Conservation (phyloP, 129 eudicot species). For the Scalesia atractyloides region DNA sequence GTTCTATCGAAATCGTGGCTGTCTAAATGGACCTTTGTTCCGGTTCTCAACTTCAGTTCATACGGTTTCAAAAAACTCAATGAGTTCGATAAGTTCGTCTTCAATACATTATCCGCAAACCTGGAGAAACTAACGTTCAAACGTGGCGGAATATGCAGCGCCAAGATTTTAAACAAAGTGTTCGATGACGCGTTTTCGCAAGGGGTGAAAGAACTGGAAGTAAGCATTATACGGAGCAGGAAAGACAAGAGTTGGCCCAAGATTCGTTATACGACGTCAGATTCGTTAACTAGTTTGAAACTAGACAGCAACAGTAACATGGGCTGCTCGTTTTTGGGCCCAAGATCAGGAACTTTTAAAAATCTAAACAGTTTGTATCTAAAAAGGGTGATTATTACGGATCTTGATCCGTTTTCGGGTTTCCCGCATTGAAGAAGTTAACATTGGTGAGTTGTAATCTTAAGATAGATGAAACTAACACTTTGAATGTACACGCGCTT, state of each 20-base stretch:
- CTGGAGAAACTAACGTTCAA: neutral
- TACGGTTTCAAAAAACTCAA: neutral
- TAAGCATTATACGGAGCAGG: neutral
- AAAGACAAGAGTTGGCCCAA: neutral
- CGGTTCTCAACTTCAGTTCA: neutral
- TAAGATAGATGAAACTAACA: neutral
- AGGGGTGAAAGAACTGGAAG: conserved; percentile 16
- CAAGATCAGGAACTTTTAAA: conserved; percentile 2
- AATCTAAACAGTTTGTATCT: conserved; percentile 13
- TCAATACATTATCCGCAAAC: neutral
- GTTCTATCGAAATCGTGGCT: neutral
- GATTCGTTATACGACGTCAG: neutral
- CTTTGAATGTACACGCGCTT: neutral
- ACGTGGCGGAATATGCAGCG: neutral
- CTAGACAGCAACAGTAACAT: neutral
- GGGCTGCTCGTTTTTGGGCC: conserved; percentile 1
- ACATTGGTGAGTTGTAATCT: neutral
- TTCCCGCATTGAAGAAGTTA: conserved; percentile 18
- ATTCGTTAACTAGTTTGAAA: conserved; percentile 4
- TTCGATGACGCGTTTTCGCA: conserved; percentile 6
- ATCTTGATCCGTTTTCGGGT: conserved; percentile 18
- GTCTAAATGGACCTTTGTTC: neutral
- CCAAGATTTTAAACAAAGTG: neutral
- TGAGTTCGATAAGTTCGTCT: conserved; percentile 13
- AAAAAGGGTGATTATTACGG: neutral